A percentile compares a stretch with the other conserved stretches of the same genome.
Conservation (phyloP, 1,284 basidiomycete genomes). For the Trichosporon coremiiforme region DNA sequence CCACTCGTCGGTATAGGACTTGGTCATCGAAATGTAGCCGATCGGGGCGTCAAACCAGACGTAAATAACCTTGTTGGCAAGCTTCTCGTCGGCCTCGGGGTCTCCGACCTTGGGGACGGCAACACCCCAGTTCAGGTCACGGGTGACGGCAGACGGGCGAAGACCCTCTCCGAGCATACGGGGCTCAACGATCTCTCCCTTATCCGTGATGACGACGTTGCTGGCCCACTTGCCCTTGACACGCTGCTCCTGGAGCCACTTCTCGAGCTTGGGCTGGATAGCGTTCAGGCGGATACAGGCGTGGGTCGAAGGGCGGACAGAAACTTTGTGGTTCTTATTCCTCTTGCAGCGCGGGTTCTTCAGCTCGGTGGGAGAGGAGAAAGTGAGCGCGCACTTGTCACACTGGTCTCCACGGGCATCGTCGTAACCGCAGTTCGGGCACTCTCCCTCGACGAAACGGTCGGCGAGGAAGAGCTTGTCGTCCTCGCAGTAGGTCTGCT, state of each 20-base stretch:
- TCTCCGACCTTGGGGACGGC: constrained; percentile 76
- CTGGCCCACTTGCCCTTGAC: constrained; percentile 86
- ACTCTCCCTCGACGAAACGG: constrained; percentile 91
- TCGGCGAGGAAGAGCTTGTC: constrained; percentile 92
- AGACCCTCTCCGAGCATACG: constrained; percentile 80
- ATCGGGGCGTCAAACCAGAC: constrained; percentile 98
- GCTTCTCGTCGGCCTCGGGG: constrained; percentile 70
- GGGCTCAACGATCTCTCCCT: constrained; percentile 87
- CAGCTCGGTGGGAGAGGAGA: constrained; percentile 86
- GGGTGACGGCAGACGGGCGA: constrained; percentile 84
- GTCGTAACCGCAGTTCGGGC: constrained; percentile 84
- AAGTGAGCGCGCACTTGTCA: constrained; percentile 87
- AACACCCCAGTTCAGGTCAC: constrained; percentile 96
- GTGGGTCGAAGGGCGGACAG: constrained; percentile 79
- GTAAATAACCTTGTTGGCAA: constrained; percentile 94
- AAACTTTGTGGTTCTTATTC: constrained; percentile 74
- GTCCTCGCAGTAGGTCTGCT: constrained; percentile 91
- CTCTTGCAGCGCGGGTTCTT: constrained; percentile 94
- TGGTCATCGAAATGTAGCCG: constrained; percentile 97
- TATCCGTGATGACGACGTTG: constrained; percentile 83
- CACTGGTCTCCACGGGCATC: constrained; percentile 99
- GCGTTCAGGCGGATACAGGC: constrained; percentile 88
- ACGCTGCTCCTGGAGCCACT: constrained; percentile 82
- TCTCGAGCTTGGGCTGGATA: constrained; percentile 80
- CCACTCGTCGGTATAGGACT: constrained; percentile 93